Conservation (phyloP, 2,329 filamentous ascomycete species). For the Sporothrix phasma region DNA sequence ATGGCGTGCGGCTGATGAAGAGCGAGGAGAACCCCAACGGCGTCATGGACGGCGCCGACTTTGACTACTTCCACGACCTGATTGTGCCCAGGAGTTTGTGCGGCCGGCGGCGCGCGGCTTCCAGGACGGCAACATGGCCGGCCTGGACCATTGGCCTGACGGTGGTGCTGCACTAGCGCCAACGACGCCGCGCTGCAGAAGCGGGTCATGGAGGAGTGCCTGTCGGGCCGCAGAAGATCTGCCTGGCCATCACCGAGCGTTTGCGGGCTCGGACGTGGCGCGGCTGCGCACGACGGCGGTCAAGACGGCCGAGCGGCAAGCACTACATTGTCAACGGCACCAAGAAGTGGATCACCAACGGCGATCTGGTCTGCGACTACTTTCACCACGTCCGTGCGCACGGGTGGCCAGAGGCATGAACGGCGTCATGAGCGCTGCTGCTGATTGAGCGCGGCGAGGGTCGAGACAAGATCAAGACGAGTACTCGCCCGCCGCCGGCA, state of each 20-base stretch:
- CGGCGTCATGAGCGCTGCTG: constrained; percentile 68
- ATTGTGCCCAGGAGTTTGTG: constrained; percentile 64
- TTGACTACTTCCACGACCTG: constrained; percentile 80
- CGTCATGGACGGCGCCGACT: constrained; percentile 65
- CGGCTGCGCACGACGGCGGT: constrained; percentile 67
- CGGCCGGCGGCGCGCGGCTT: constrained; percentile 68
- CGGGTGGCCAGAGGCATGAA: constrained; percentile 67
- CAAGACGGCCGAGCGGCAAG: constrained; percentile 65
- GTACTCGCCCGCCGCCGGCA: constrained; percentile 73
- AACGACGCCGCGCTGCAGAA: constrained; percentile 56
- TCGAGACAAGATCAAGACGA: constrained; percentile 75
- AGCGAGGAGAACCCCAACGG: constrained; percentile 34
- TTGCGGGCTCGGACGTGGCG: constrained; percentile 75
- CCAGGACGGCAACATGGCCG: constrained; percentile 78
- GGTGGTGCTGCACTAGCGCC: constrained; percentile 69
- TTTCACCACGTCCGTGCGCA: too few relatives aligned
- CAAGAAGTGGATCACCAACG: constrained; percentile 72
- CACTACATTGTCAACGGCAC: constrained; percentile 62
- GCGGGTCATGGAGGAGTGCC: constrained; percentile 58
- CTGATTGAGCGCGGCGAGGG: constrained; percentile 64
- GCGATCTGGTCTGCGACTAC: constrained; percentile 66
- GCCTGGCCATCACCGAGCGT: constrained; percentile 82
- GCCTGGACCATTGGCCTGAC: constrained; percentile 77
- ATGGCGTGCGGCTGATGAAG: constrained; percentile 54
- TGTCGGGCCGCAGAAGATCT: constrained; percentile 77